Conservation (phyloP, 2,329 filamentous ascomycete species). For the Conoideocrella luteorostrata region DNA sequence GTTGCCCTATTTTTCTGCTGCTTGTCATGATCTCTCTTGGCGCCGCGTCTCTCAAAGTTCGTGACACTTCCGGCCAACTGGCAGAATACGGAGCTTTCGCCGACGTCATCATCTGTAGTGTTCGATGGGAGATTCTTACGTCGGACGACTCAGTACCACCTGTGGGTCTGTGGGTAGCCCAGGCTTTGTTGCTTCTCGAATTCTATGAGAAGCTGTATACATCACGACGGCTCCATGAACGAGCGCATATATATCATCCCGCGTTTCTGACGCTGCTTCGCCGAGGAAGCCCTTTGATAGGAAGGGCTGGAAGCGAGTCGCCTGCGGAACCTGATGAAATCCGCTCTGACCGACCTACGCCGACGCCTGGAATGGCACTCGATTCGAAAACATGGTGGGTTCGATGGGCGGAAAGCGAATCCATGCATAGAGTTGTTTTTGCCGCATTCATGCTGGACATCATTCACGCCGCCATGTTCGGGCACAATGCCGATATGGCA, state of each 20-base stretch:
- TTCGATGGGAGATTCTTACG: slow-evolving; percentile 79
- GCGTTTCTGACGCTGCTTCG: slow-evolving; percentile 80
- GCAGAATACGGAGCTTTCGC: slow-evolving; percentile 41
- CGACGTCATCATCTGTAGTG: slow-evolving; percentile 59
- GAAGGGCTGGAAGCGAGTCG: slow-evolving; percentile 70
- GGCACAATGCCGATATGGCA: slow-evolving; percentile 83
- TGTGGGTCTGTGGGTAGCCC: slow-evolving; percentile 82
- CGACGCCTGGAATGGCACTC: slow-evolving; percentile 19
- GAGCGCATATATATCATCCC: slow-evolving; percentile 84
- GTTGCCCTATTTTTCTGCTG: slow-evolving; percentile 70
- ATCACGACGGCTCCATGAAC: slow-evolving; percentile 73
- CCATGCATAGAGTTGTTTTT: slow-evolving; percentile 80
- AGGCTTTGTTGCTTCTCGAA: slow-evolving; percentile 75
- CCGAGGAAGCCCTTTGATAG: slow-evolving; percentile 78
- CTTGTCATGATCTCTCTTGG: slow-evolving; percentile 80
- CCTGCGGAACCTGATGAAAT: slow-evolving; percentile 53
- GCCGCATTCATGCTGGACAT: slow-evolving; percentile 86
- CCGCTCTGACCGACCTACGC: slow-evolving; percentile 29
- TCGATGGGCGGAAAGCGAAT: slow-evolving; percentile 83
- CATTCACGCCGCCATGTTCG: slow-evolving; percentile 87
- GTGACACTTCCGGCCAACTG: slow-evolving; percentile 47
- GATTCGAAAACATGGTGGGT: slow-evolving; percentile 62
- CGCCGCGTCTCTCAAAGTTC: slow-evolving; percentile 67
- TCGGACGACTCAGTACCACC: slow-evolving; percentile 76
- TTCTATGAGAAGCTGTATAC: slow-evolving; percentile 91